Percentiles rank a stretch among this genome's conserved stretches.
These are phyloP conservation scores for Metschnikowia proteae DNA, from an alignment of 805 yeast species.

Conservation along the genomic window DNA sequence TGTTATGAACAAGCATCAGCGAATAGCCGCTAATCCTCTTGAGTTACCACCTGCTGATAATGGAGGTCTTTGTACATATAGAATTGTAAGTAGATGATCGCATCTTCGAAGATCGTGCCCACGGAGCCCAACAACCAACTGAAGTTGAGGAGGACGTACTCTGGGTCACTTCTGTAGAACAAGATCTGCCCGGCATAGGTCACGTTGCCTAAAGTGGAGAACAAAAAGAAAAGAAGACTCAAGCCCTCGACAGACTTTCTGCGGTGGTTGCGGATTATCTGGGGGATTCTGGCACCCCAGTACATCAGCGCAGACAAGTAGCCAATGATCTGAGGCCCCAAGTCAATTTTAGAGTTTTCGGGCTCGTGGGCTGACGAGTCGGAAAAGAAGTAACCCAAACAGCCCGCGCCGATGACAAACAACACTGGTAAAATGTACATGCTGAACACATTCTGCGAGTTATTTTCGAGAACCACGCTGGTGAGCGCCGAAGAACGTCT, in stretches of 20 bases:
- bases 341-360: constrained; percentile 25
- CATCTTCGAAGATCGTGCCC: constrained; percentile 73
- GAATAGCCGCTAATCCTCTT: background rate
- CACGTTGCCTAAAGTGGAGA: constrained; percentile 70
- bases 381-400: constrained; percentile 54
- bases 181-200: constrained; percentile 74
- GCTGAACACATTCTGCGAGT: constrained; percentile 43
- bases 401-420: constrained; percentile 62
- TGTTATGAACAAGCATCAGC: background rate
- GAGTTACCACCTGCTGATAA: constrained; percentile 1
- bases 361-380: constrained; percentile 20
- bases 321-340: constrained; percentile 67
- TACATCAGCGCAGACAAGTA: constrained; percentile 66
- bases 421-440: constrained; percentile 55
- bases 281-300: constrained; percentile 72
- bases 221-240: constrained; percentile 72
- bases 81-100: constrained; percentile 63
- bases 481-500: constrained; percentile 53
- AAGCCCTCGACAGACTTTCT: constrained; percentile 83
- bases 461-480: constrained; percentile 46
- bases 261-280: constrained; percentile 71
- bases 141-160: constrained; percentile 57
- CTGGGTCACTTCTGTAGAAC: constrained; percentile 57
- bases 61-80: constrained; percentile 48
- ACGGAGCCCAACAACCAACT: constrained; percentile 79